These are phyloP conservation scores for Colletotrichum shisoi DNA, from an alignment of 2,329 filamentous ascomycete species.

Conservation along the genomic window DNA sequence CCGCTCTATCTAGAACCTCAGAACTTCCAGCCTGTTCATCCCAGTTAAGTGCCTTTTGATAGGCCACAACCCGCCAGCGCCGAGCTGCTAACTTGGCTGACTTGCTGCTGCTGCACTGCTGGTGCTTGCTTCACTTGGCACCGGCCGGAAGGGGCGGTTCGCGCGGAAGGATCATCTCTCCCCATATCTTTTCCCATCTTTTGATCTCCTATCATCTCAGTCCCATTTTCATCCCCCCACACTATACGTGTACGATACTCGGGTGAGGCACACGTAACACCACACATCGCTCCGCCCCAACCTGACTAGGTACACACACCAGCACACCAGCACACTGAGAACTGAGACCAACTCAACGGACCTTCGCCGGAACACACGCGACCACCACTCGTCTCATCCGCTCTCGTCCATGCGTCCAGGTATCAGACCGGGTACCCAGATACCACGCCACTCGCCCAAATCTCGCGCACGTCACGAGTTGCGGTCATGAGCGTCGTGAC, in stretches of 20 bases:
- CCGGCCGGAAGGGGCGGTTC: conserved; percentile 28
- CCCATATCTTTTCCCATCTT: conserved; percentile 2
- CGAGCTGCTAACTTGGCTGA: conserved; percentile 28
- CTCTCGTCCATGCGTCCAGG: conserved; percentile 8
- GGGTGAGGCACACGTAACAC: conserved; percentile 9
- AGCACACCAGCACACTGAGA: not conserved
- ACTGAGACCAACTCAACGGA: not conserved
- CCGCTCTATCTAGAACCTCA: not conserved
- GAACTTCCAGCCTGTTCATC: conserved; percentile 10
- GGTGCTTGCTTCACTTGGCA: conserved; percentile 13
- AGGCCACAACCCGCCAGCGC: conserved; percentile 18
- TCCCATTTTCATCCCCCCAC: not conserved
- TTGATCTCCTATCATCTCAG: not conserved
- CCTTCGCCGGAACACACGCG: not conserved
- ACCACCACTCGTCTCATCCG: not conserved
- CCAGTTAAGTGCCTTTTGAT: conserved; percentile 25
- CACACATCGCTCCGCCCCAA: not conserved
- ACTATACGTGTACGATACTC: conserved; percentile 3
- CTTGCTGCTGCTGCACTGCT: not conserved
- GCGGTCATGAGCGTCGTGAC: conserved; percentile 19
- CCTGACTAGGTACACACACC: not conserved
- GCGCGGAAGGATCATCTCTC: conserved; percentile 30
- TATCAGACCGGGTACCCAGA: conserved; percentile 31
- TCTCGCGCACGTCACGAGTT: conserved; percentile 27
- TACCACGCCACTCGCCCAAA: conserved; percentile 33